Evolutionary conservation across 306 rosid species (phyloP), one percentile per base, ranked within the genome.

Genomic region (Amphicarpaea edgeworthii): DNA sequence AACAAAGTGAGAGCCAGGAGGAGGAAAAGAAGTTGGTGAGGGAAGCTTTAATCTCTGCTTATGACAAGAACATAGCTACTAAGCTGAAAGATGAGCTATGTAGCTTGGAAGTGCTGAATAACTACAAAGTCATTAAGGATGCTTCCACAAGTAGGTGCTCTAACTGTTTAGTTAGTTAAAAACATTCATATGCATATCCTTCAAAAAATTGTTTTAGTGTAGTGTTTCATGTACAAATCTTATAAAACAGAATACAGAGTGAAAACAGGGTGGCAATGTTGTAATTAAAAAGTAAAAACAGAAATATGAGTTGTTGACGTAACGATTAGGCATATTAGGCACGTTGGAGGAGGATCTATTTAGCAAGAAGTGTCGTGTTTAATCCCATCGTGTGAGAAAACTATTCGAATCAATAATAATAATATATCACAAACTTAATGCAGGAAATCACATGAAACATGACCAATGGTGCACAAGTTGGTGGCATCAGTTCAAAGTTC

Each of bases 401-500:
- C n/a, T n/a, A n/a, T n/a, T n/a, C n/a, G n/a, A n/a, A n/a, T n/a
- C n/a, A n/a, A n/a, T n/a, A n/a, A n/a, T n/a, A n/a, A n/a, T n/a
- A n/a, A n/a, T n/a, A n/a, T n/a, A n/a, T n/a, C n/a, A n/a, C n/a
- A n/a, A n/a, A n/a, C n/a, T n/a, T n/a, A n/a, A n/a, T 77, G 83
- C 82, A 87, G 94, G 78, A 72, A 61, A 69, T 76, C 75, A 73
- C 46, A 28, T 61, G 6, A 55, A 74, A 61, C 21, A 75, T 17
- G 91, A 88, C 49, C 80, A 85, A 51, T 93, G 97, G 97, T 76
- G 91, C 77, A 92, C 89, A 23, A 87, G 91, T 79, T 93, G 97
- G 97, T 90, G 94, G 97, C 85, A 93, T 78, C 96, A 93, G 70
- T 88, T 93, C 83, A 88, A 71, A 70, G 97, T 93, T 57, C 78